Base-by-base conservation (phyloP, 2,329 filamentous ascomycete genomes). In the Eutypa lata region DNA sequence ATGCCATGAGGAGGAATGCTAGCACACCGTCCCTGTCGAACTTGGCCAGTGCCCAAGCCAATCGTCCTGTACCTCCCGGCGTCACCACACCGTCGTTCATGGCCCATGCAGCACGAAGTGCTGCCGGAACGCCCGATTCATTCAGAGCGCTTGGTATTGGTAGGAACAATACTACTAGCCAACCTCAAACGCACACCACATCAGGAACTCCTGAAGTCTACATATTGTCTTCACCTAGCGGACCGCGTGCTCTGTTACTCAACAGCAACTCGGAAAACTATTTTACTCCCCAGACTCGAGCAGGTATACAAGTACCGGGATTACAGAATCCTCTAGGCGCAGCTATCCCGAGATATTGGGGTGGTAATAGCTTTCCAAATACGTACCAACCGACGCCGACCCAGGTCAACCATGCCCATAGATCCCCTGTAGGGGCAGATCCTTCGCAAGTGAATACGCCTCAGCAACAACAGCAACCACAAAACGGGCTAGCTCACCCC, bases 221-320 rank as follows among this genome's bases (percentile, higher is more conserved):
- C 58, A 78, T 87, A 22, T 64, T 87, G 7, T 81, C 77, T 16
- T 86, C 84, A 0, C 82, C 83, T 0, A 73, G 75, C 42, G 84
- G 84, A 1, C 84, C 83, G 1, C 77, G 78, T 19, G 83, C 77
- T 6, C 66, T 87, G 1, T 65, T 87, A 7, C 69, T 87, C 40
- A 82, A 80, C 59, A 75, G 76, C 43, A 68, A 68, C 13, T 64
- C 72, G 1, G 80, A 81, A 24, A 71, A 76, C 11, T 86, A 80
- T 53, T 80, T 75, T 54, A 82, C 76, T 1, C 77, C 78, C 26
- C 72, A 72, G 13, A 55, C 49, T 19, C 57, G 59, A 43, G 33
- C 47, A 13, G 43, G 44, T 33, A 55, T 54, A 43, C 59, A 54
- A 8, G 46, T 56, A 18, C 50, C 48, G 10, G 52, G 56, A 22